Conservation (phyloP, 2,329 filamentous ascomycete species). For the Talaromyces rugulosus region DNA sequence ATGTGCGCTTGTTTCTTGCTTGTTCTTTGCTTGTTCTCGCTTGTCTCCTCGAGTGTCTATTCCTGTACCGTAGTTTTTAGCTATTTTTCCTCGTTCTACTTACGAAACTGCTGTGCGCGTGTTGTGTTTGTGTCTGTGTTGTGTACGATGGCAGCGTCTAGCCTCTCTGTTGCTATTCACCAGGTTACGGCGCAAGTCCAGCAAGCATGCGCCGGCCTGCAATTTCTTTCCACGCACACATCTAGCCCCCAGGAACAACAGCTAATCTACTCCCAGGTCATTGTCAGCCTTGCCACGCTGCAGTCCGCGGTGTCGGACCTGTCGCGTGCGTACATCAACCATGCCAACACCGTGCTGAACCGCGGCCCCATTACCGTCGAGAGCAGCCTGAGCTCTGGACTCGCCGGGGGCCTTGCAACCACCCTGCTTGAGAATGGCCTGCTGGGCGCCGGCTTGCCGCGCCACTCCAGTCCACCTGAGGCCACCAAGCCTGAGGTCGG, state of each 20-base stretch:
- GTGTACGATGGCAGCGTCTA: constrained; percentile 3
- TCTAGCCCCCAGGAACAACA: constrained; percentile 3
- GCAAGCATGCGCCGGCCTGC: constrained; percentile 11
- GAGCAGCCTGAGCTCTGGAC: constrained; percentile 42
- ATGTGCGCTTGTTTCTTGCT: background rate
- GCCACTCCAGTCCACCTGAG: constrained; percentile 30
- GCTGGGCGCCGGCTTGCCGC: constrained; percentile 27
- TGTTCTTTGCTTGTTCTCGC: background rate
- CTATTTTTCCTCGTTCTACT: background rate
- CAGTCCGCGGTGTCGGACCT: constrained; percentile 75
- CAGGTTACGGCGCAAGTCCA: constrained; percentile 11
- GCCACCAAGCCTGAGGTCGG: constrained; percentile 44
- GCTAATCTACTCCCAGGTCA: constrained; percentile 54
- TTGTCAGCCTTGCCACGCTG: constrained; percentile 72
- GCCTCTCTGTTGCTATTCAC: background rate
- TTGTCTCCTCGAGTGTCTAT: background rate
- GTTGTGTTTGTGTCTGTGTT: background rate
- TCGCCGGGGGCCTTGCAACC: constrained; percentile 40
- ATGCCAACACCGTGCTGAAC: constrained; percentile 78
- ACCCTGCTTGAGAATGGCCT: constrained; percentile 44
- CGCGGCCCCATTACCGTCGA: constrained; percentile 51
- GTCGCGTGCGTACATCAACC: constrained; percentile 78
- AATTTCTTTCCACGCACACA: background rate
- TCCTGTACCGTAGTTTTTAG: background rate
- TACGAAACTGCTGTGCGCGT: background rate